Evolutionary conservation across 2,329 filamentous ascomycete species (phyloP), one percentile per base, ranked within the genome.

Genomic region (Colletotrichum tofieldiae): DNA sequence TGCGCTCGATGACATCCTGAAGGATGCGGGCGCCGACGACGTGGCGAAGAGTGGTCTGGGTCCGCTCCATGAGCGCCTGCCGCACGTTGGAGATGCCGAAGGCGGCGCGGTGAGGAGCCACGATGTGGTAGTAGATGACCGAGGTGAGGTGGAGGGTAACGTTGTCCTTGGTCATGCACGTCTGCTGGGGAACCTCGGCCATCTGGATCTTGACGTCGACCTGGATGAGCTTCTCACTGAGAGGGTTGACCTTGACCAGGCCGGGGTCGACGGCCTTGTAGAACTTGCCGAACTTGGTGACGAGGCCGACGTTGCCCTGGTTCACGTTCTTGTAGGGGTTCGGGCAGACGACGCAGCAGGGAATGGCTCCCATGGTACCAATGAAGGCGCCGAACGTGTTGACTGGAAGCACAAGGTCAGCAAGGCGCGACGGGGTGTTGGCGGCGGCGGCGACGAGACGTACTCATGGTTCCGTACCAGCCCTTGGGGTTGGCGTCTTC

Each of bases 81-180:
- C 93, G 93, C 73, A 99, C 93, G 82, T 98, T 96, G 84, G 93
- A 89, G 82, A 99, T 98, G 76, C 96, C 96, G 81, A 98, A 99
- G 72, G 96, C 96, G 71, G 96, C 95, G 86, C 97, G 98, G 89
- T 98, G 96, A 1, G 96, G 96, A 37, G 93, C 93, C 67, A 93
- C 93, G 79, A 99, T 96, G 88, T 98, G 95, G 87, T 99, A 99
- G 89, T 99, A 99, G 85, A 99, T 98, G 81, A 99, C 96, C 7
- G 94, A 97, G 59, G 95, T 98, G 76, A 99, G 88, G 78, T 95
- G 92, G 52, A 99, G 88, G 56, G 94, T 97, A 75, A 98, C 96
- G 79, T 99, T 99, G 88, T 99, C 96, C 86, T 98, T 98, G 82
- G 96, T 99, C 95, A 99, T 99, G 88, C 96, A 98, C 74, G 96